phyloP scores from a whole-genome alignment of 129 eudicot genomes.

The Ambrosia trifida region DNA sequence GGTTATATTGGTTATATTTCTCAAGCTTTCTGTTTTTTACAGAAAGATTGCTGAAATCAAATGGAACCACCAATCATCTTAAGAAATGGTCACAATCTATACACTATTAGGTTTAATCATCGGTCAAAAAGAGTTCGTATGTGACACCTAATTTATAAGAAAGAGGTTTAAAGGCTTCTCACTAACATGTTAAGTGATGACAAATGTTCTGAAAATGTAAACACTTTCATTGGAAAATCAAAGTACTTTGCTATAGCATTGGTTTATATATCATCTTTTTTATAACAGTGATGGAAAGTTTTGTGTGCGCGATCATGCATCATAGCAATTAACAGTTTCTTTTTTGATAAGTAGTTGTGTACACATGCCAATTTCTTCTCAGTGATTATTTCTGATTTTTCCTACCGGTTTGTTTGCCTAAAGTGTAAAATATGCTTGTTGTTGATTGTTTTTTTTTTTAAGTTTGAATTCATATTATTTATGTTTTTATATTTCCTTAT shows the following conservation, averaged over 20 bases:
- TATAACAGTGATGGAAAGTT: not conserved
- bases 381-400: not conserved
- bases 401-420: too few relatives aligned
- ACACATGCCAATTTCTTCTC: not conserved
- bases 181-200: not conserved
- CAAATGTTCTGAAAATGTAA: not conserved
- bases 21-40: too few relatives aligned
- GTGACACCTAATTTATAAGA: too few relatives aligned
- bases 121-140: too few relatives aligned
- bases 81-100: too few relatives aligned
- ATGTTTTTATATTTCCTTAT: conserved; percentile 5
- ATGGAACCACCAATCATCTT: too few relatives aligned
- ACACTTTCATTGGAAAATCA: not conserved
- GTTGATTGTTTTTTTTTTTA: not conserved
- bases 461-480: not conserved
- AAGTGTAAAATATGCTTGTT: not conserved
- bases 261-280: conserved; percentile 16
- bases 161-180: not conserved
- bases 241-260: not conserved
- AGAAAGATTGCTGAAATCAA: too few relatives aligned
- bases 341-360: not conserved
- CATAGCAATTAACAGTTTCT: conserved; percentile 5
- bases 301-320: not conserved
- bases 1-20: too few relatives aligned
- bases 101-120: too few relatives aligned